Percentiles rank a stretch among this genome's conserved stretches.
Conservation (phyloP, 768 basidiomycete genomes). For the Trametes meyenii region DNA sequence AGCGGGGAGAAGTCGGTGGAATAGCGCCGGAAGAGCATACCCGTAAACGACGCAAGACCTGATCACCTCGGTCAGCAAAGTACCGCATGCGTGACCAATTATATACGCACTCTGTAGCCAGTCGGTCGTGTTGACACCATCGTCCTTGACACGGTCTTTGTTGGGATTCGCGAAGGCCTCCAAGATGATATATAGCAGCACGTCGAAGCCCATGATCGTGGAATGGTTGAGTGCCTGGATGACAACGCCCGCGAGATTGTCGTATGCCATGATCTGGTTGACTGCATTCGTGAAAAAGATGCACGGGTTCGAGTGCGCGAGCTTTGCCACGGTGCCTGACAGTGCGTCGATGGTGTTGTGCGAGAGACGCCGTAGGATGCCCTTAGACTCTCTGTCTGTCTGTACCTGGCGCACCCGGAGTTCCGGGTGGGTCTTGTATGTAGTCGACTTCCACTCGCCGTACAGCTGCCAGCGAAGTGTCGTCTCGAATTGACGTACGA, state of each 20-base stretch:
- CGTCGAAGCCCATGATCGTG: conserved; percentile 93
- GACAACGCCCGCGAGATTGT: conserved; percentile 88
- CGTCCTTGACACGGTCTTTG: conserved; percentile 84
- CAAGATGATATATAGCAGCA: conserved; percentile 83
- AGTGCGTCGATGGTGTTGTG: conserved; percentile 82
- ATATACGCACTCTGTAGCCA: conserved; percentile 85
- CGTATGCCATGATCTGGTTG: conserved; percentile 94
- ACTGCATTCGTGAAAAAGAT: conserved; percentile 89
- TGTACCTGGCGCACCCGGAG: conserved; percentile 79
- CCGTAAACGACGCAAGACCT: conserved; percentile 94
- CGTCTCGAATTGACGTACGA: conserved; percentile 78
- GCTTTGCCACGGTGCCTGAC: conserved; percentile 86
- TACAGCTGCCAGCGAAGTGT: conserved; percentile 88
- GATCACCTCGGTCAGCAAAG: neutral
- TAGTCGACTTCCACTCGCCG: conserved; percentile 87
- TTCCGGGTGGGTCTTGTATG: conserved; percentile 77
- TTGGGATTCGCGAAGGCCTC: conserved; percentile 84
- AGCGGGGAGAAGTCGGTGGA: conserved; percentile 81
- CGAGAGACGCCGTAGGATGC: conserved; percentile 84
- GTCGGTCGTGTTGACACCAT: conserved; percentile 87
- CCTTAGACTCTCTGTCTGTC: conserved; percentile 86
- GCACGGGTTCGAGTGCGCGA: conserved; percentile 92
- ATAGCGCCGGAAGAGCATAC: conserved; percentile 88
- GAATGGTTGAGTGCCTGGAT: conserved; percentile 88
- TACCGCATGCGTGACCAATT: neutral